Base-by-base conservation (phyloP, 495 filamentous ascomycete genomes). In the Aspergillus funiculosus region DNA sequence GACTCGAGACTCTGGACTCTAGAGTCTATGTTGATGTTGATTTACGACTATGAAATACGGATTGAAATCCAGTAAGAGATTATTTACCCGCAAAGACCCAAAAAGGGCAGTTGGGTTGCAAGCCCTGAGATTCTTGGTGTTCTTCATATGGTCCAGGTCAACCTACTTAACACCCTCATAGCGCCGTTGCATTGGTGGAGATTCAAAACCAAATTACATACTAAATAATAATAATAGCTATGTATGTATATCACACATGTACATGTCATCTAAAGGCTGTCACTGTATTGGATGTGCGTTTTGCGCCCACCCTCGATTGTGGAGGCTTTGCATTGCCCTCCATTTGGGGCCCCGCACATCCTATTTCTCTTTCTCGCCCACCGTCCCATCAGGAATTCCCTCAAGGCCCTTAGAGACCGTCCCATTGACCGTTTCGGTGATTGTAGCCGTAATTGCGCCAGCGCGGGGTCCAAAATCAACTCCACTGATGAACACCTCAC, bases 401-500 rank as follows among this genome's bases (percentile, higher is more conserved):
- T 15, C 11, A n/a, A 22, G 18, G 19, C 13, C 29, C 6, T 7
- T 19, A 14, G 19, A 24, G 15, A 37, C 35, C 10, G 24, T 38
- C 17, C 48, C 48, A 17, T 43, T 49, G 32, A 42, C 22, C 14
- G 34, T 35, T 11, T 51, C 25, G 21, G 43, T 17, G 9, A 50
- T 22, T 9, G 42, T 17, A 2, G 43, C 35, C 27, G 22, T 30
- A 19, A 43, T n/a, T 13, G 38, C 19, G 19, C 17, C 34, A 26
- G 43, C 17, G 9, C 39, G 18, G 13, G 58, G 24, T 2, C 71
- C 76, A 47, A 95, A 82, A 47, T 89, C 81, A 8, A 95, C 80
- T 0, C 91, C 91, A 6, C 79, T 75, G 39, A 94, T 81, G 48
- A 97, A 87, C 22, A 85, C 66, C 63, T 86, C 89, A 48, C 88